Evolutionary conservation across 257 asterid species (phyloP).

Genomic region (Jaltomata sinuosa): DNA sequence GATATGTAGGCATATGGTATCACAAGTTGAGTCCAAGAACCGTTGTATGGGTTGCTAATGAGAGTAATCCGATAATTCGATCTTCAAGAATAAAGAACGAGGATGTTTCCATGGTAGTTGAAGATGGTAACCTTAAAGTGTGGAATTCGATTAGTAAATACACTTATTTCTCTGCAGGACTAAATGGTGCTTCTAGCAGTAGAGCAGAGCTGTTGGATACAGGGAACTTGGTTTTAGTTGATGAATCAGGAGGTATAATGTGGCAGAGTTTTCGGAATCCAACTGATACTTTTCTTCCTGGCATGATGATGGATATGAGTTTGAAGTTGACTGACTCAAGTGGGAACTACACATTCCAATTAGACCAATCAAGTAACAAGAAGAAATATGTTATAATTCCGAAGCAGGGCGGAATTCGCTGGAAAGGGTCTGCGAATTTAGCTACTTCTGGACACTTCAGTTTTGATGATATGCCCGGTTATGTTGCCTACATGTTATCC

Average conservation of each 20-base stretch:
- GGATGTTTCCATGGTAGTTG: background rate
- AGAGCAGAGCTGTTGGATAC: slow-evolving; percentile 27
- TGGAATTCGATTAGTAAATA: background rate
- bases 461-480: background rate
- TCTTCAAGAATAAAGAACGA: background rate
- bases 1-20: slow-evolving; percentile 45
- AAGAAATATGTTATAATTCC: background rate
- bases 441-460: background rate
- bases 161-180: background rate
- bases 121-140: slow-evolving; percentile 24
- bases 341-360: slow-evolving; percentile 8
- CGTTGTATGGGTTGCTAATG: slow-evolving; percentile 44
- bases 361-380: background rate
- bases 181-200: background rate
- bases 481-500: background rate
- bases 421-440: background rate
- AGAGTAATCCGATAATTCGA: background rate
- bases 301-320: slow-evolving; percentile 21
- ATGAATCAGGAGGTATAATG: background rate
- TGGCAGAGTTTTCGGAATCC: slow-evolving; percentile 41
- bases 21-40: background rate
- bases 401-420: background rate
- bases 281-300: slow-evolving; percentile 37
- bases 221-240: slow-evolving; percentile 29
- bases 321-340: slow-evolving; percentile 4